Percentiles rank a stretch among this genome's conserved stretches.
Evolutionary conservation across 1,284 basidiomycete genomes (phyloP).

Genomic region (Melampsora occidentalis): DNA sequence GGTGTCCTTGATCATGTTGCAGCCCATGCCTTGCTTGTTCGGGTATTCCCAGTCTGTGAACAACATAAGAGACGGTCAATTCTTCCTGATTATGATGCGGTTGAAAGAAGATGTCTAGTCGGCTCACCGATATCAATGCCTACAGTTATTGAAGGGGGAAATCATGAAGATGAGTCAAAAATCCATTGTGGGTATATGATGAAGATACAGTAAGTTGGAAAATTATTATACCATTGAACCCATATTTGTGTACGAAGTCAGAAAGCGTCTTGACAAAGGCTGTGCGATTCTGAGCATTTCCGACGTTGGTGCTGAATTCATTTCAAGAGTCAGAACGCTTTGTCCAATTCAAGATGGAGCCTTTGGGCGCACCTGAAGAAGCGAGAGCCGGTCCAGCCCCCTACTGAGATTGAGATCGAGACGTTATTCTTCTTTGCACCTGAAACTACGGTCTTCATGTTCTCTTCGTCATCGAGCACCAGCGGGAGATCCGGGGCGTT

Average conservation of each 20-base stretch:
- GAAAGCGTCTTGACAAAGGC: conserved; percentile 15
- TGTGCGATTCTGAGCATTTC: conserved; percentile 25
- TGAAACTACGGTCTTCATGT: conserved; percentile 8
- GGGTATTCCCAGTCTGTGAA: conserved; percentile 14
- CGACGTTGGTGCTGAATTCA: conserved; percentile 2
- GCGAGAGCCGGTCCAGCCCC: conserved; percentile 6
- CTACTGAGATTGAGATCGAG: not conserved
- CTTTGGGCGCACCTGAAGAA: conserved; percentile 2
- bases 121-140: conserved; percentile 7
- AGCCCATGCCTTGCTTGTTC: conserved; percentile 8
- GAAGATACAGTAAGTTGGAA: not conserved
- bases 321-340: too few species aligned
- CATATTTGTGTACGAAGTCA: conserved; percentile 23
- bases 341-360: too few species aligned
- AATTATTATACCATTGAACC: conserved; percentile 23
- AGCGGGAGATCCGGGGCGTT: conserved; percentile 7
- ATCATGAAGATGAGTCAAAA: not conserved
- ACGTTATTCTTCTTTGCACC: conserved; percentile 12
- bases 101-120: not conserved
- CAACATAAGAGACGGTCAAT: not conserved
- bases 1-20: not conserved
- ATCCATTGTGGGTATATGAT: not conserved
- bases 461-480: not conserved
- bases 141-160: not conserved
- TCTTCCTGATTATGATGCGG: too few species aligned